A percentile compares a stretch with the other conserved stretches of the same genome.
Evolutionary conservation across 371 early-diverging fungal species (phyloP).

Genomic region (Mortierella polycephala): DNA sequence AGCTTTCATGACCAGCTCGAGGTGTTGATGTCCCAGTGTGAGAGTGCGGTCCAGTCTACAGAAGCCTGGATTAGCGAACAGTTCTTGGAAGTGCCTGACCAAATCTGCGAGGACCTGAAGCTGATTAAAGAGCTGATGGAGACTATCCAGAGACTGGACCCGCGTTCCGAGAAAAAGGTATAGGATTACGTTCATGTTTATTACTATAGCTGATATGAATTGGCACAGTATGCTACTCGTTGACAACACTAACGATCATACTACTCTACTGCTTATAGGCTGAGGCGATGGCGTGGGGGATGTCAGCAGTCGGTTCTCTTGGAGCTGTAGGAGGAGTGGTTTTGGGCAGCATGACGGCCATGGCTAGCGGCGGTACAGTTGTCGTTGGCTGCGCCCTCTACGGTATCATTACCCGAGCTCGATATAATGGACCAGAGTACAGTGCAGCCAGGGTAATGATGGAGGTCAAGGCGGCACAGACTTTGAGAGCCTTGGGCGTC

Average conservation of each 20-base stretch:
- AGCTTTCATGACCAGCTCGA: conserved; percentile 64
- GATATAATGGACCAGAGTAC: conserved; percentile 52
- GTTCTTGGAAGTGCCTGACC: conserved; percentile 57
- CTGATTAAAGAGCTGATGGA: conserved; percentile 58
- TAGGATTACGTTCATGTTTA: neutral
- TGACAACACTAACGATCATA: neutral
- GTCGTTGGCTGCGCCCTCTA: conserved; percentile 53
- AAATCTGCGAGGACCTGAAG: conserved; percentile 57
- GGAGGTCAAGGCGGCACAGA: conserved; percentile 26
- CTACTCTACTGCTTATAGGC: conserved; percentile 10
- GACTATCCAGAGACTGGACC: conserved; percentile 59
- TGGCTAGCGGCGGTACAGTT: conserved; percentile 49
- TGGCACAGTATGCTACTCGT: neutral
- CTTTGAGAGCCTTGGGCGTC: conserved; percentile 29
- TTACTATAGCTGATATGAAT: neutral
- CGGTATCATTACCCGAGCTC: conserved; percentile 41
- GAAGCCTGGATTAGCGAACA: conserved; percentile 67
- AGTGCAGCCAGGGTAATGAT: conserved; percentile 41
- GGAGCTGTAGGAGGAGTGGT: conserved; percentile 63
- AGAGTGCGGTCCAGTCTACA: conserved; percentile 59
- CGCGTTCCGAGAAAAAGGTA: conserved; percentile 61
- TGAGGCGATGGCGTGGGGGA: conserved; percentile 57
- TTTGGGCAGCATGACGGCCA: conserved; percentile 57
- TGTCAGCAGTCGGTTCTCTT: conserved; percentile 56
- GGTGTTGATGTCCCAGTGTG: conserved; percentile 57